A percentile compares a stretch with the other conserved stretches of the same genome.
These are phyloP conservation scores for Mortierella sp. DNA, from an alignment of 371 early-diverging fungal genomes.

Conservation along the genomic window DNA sequence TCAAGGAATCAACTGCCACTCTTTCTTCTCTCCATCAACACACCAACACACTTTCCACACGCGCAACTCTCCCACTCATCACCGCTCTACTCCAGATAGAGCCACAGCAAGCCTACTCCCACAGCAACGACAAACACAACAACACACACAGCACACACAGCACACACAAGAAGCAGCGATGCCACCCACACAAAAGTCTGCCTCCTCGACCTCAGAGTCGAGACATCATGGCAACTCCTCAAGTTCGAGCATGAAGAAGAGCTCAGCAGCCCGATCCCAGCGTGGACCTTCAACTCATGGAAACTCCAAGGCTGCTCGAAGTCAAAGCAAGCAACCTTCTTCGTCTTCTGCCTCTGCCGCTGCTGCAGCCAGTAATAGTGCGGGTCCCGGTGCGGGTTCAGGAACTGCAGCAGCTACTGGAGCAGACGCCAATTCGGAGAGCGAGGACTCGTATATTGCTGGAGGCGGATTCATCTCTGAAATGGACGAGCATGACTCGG, in stretches of 20 bases:
- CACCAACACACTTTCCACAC: not conserved
- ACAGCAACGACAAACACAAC: not conserved
- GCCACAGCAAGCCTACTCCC: not conserved
- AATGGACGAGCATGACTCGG: conserved; percentile 57
- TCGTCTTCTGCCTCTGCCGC: not conserved
- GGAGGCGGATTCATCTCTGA: conserved; percentile 55
- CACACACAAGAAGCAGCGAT: conserved; percentile 7
- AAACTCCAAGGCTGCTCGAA: conserved; percentile 11
- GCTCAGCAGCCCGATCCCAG: conserved; percentile 27
- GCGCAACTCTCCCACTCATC: not conserved
- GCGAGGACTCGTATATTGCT: conserved; percentile 43
- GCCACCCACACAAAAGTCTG: conserved; percentile 41
- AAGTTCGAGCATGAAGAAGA: conserved; percentile 20
- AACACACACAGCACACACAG: not conserved
- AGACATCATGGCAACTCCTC: conserved; percentile 27
- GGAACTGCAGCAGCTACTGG: not conserved
- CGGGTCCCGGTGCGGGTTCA: not conserved
- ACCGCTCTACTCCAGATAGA: not conserved
- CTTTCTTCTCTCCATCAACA: not conserved
- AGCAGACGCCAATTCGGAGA: conserved; percentile 33
- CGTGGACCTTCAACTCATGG: not conserved
- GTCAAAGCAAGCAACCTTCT: conserved; percentile 25
- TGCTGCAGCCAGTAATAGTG: not conserved
- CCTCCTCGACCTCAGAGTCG: conserved; percentile 36
- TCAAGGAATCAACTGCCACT: not conserved